Conservation (phyloP, 1,284 basidiomycete genomes). For the Austroboletus niveus region DNA sequence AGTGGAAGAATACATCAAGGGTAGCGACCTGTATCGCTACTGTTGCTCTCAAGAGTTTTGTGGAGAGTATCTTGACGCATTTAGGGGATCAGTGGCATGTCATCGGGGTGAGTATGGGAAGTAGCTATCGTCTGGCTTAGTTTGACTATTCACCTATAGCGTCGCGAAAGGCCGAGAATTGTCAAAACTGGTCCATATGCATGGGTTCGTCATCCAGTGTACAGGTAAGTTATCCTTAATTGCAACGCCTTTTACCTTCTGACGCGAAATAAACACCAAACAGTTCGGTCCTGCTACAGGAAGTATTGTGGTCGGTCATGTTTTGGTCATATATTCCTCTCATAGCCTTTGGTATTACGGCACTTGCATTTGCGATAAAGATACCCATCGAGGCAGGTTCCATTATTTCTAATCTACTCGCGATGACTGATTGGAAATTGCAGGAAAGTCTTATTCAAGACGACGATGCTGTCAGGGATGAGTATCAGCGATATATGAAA, state of each 20-base stretch:
- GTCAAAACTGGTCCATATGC: conserved; percentile 33
- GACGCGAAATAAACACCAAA: not conserved
- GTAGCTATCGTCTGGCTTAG: not conserved
- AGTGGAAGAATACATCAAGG: conserved; percentile 6
- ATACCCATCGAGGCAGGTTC: conserved; percentile 32
- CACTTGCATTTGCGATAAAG: conserved; percentile 28
- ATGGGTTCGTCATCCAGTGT: conserved; percentile 32
- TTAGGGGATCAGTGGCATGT: conserved; percentile 29
- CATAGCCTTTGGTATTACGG: conserved; percentile 19
- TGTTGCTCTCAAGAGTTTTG: conserved; percentile 2
- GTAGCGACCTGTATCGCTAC: conserved; percentile 15
- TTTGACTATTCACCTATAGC: conserved; percentile 13
- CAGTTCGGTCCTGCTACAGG: conserved; percentile 25
- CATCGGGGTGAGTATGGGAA: conserved; percentile 19
- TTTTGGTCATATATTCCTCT: conserved; percentile 35
- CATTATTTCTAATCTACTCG: not conserved
- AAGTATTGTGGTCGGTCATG: conserved; percentile 24
- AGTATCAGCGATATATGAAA: conserved; percentile 32
- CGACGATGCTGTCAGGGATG: conserved; percentile 15
- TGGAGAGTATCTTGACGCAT: not conserved
- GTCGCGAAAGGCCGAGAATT: conserved; percentile 31
- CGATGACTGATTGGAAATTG: not conserved
- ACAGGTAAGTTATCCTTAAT: conserved; percentile 13
- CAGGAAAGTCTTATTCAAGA: conserved; percentile 18
- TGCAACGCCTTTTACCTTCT: not conserved